Evolutionary conservation across 2,329 filamentous ascomycete species (phyloP), one percentile per base, ranked within the genome.

Genomic region (Exophiala sp.): DNA sequence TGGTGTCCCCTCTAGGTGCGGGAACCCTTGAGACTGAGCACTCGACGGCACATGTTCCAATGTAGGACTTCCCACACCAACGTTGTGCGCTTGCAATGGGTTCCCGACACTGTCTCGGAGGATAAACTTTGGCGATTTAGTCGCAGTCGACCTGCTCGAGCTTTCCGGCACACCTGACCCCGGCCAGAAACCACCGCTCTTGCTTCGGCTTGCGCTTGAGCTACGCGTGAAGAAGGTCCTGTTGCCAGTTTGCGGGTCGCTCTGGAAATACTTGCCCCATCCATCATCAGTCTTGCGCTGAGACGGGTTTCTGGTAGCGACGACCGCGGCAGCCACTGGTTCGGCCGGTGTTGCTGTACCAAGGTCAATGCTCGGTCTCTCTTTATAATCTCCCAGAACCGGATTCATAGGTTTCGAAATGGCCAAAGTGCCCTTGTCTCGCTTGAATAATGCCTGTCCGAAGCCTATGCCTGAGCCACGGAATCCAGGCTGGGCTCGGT

Each of bases 221-320:
- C 50, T 47, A 18, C 50, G 39, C 16, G 55, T 47, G 20, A 57
- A 24, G 18, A 57, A 55, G 9, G 57, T 50, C 42, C 50, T 45
- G n/a, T 62, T 58, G 12, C 50, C 54, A 21, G 58, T 65, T 10
- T 36, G 39, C 5, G 47, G 29, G 33, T 71, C 69, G 43, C 71
- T 66, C 46, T 74, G 66, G 62, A 77, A 78, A 62, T 78, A 78
- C 49, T 72, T 74, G 55, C 71, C 69, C 75, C 75, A 78, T 40
- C 74, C 75, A 60, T 75, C 75, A 43, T 77, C 70, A 1, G 75
- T 75, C 33, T 66, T 68, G 36, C 74, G 69, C 52, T 76, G 62
- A n/a, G 61, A 62, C 10, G 50, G 45, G 21, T 60, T 62, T 48
- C 54, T 54, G 10, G 50, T 39, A 12, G 52, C 46, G 3, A 24